Evolutionary conservation across 192 early-diverging fungal genomes (phyloP), one percentile per base, ranked within the genome.

Genomic region (Coemansia furcata): DNA sequence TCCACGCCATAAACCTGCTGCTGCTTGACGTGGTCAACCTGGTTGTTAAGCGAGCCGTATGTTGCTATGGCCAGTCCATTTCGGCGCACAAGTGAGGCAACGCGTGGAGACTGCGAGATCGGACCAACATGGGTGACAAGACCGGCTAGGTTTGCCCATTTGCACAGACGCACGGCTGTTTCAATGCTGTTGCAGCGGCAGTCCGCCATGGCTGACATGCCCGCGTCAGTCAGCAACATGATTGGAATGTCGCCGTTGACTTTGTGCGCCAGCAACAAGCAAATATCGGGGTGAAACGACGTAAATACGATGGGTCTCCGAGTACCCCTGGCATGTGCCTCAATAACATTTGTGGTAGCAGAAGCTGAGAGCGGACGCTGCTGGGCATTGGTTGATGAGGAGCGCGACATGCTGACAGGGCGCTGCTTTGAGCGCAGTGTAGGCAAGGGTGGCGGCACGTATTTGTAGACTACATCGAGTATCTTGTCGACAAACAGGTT

Each of bases 171-270:
- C 42, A 94, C 87, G 1, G 96, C 94, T 2, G 85, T 85, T 33
- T 89, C 86, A 23, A 97, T 78, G 21, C 90, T 90, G 71, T 95
- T 94, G 67, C 88, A 90, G 12, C 96, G 86, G 44, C 79, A 78
- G 68, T 98, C 95, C 3, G 87, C 89, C 78, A 92, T 89, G 7
- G 73, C 80, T 2, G 84, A 72, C 29, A 87, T 88, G 30, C 94
- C 94, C 33, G 87, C 93, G 60, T 94, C 92, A 0, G 95, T 94
- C 63, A 98, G 83, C 78, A 96, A 92, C 72, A 96, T 92, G n/a
- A 96, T 89, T 2, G 94, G 94, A 68, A 92, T 92, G 55, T 72
- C 71, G 61, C 87, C 88, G 49, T 88, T 89, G 65, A 95, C 89
- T 82, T 98, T 98, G 73, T 93, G 80, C 36, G 90, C 92, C 14